A percentile compares a stretch with the other conserved stretches of the same genome.
phyloP scores from a whole-genome alignment of 139 green algal species.

The Pedinophyceae sp. region DNA sequence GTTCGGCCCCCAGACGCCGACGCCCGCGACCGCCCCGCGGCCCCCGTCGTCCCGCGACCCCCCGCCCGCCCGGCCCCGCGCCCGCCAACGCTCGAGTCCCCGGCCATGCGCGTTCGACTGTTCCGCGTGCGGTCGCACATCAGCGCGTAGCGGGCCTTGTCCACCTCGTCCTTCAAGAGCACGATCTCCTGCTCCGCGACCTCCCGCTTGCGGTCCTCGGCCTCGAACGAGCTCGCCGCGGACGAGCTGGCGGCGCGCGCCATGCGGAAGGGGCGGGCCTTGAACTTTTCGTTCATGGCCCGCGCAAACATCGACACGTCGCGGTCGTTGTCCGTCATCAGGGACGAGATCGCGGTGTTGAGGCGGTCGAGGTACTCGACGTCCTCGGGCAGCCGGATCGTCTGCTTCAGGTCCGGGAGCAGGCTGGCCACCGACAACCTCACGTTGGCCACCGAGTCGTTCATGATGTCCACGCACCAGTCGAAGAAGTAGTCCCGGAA shows the following conservation, averaged over 20 bases:
- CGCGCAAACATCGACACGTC: slow-evolving; percentile 35
- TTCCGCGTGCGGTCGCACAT: neutral
- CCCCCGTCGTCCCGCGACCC: too few relatives aligned
- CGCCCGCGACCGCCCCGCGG: too few relatives aligned
- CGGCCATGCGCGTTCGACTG: too few relatives aligned
- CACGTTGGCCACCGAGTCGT: slow-evolving; percentile 47
- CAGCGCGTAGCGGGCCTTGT: neutral
- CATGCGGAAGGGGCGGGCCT: slow-evolving; percentile 30
- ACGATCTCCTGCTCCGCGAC: neutral
- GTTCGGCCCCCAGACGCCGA: too few relatives aligned
- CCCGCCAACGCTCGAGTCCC: too few relatives aligned
- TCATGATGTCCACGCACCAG: slow-evolving; percentile 29
- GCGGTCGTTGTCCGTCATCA: slow-evolving; percentile 52
- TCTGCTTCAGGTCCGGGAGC: slow-evolving; percentile 36
- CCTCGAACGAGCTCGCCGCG: slow-evolving; percentile 16
- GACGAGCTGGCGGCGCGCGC: neutral
- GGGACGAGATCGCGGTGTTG: slow-evolving; percentile 52
- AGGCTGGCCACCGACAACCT: slow-evolving; percentile 24
- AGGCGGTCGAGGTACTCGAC: slow-evolving; percentile 48
- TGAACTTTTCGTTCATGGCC: slow-evolving; percentile 41
- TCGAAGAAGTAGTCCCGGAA: slow-evolving; percentile 37
- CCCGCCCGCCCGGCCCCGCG: too few relatives aligned
- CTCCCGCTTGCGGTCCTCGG: slow-evolving; percentile 12
- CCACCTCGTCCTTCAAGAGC: neutral
- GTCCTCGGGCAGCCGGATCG: slow-evolving; percentile 46